These are phyloP conservation scores for Delonix regia DNA, from an alignment of 306 rosid species.

Conservation along the genomic window DNA sequence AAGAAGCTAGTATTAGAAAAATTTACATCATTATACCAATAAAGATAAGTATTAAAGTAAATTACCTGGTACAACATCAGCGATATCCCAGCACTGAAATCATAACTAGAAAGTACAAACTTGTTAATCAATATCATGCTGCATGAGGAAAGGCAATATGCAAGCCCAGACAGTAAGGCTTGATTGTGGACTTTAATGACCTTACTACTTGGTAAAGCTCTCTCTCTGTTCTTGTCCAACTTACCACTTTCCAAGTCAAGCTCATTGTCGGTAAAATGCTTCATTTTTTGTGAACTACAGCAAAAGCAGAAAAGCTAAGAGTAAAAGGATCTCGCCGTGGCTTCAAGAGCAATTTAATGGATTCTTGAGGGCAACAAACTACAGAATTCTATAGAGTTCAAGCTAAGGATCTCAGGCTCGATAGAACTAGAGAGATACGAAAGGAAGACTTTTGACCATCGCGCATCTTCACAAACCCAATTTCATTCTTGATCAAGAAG, in stretches of 20 bases:
- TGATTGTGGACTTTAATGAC: slow-evolving; percentile 65
- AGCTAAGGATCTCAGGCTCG: slow-evolving; percentile 31
- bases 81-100: slow-evolving; percentile 89
- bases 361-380: slow-evolving; percentile 1
- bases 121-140: slow-evolving; percentile 94
- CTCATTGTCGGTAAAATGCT: slow-evolving; percentile 55
- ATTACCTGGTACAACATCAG: slow-evolving; percentile 95
- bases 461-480: slow-evolving; percentile 21
- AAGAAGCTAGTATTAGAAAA: slow-evolving; percentile 30
- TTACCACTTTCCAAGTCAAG: slow-evolving; percentile 75
- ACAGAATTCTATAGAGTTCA: slow-evolving; percentile 15
- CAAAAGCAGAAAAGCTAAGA: neutral
- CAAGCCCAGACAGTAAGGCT: slow-evolving; percentile 89
- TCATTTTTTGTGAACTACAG: slow-evolving; percentile 51
- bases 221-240: slow-evolving; percentile 63
- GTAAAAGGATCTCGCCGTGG: neutral
- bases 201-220: slow-evolving; percentile 47
- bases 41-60: neutral
- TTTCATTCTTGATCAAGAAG: neutral
- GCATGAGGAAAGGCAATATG: slow-evolving; percentile 90
- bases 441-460: slow-evolving; percentile 10
- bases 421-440: neutral
- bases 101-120: slow-evolving; percentile 89
- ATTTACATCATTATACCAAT: slow-evolving; percentile 18
- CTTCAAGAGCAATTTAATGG: neutral